These are phyloP conservation scores for Pyrenochaeta sp. DNA, from an alignment of 2,329 filamentous ascomycete species.

Conservation along the genomic window DNA sequence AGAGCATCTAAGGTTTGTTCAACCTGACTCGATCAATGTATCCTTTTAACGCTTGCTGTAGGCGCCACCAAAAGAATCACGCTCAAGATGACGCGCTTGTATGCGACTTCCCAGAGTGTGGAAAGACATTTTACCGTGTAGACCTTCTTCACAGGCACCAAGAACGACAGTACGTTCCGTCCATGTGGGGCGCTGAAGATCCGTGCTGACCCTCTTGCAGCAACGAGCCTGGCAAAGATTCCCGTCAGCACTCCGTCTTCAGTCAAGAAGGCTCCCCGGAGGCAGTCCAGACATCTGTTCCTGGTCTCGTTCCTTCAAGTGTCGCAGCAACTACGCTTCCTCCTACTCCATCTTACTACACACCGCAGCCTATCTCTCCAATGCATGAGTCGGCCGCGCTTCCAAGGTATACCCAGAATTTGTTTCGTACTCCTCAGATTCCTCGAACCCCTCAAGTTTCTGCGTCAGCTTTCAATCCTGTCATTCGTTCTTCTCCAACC, in stretches of 20 bases:
- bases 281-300: slow-evolving; percentile 15
- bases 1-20: slow-evolving; percentile 53
- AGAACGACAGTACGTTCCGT: slow-evolving; percentile 53
- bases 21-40: neutral
- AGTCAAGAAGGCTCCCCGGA: slow-evolving; percentile 37
- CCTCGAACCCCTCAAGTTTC: slow-evolving; percentile 42
- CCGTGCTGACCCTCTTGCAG: slow-evolving; percentile 30
- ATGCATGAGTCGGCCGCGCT: slow-evolving; percentile 31
- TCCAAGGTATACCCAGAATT: slow-evolving; percentile 47
- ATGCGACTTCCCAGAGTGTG: slow-evolving; percentile 52
- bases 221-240: slow-evolving; percentile 35
- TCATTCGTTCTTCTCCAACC: slow-evolving; percentile 40
- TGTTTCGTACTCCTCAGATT: slow-evolving; percentile 49
- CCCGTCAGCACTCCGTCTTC: slow-evolving; percentile 29
- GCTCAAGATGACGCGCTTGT: slow-evolving; percentile 49
- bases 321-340: slow-evolving; percentile 21
- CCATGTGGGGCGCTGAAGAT: neutral
- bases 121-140: slow-evolving; percentile 53
- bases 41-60: slow-evolving; percentile 24
- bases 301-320: slow-evolving; percentile 22
- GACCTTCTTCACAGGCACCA: slow-evolving; percentile 56
- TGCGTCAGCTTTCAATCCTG: slow-evolving; percentile 35
- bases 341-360: slow-evolving; percentile 23
- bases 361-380: slow-evolving; percentile 28
- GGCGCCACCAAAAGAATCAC: slow-evolving; percentile 58